Percentiles rank a stretch among this genome's conserved stretches.
Evolutionary conservation across 2,329 filamentous ascomycete species (phyloP).

Genomic region (Penicillium sp.): DNA sequence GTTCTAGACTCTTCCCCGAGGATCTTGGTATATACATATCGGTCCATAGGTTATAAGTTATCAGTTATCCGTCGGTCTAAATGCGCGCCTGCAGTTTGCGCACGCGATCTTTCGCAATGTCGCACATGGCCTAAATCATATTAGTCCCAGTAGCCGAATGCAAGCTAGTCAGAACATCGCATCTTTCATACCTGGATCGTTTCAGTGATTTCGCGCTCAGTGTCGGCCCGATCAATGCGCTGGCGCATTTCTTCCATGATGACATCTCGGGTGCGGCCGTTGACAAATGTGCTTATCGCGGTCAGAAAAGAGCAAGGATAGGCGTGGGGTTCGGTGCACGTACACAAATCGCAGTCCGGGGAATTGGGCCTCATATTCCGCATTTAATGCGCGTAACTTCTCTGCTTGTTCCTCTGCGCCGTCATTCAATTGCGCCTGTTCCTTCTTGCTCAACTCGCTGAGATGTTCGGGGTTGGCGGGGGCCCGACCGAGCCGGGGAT

Average conservation of each 20-base stretch:
- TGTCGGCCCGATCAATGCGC: conserved; percentile 68
- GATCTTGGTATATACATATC: neutral
- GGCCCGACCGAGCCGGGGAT: conserved; percentile 74
- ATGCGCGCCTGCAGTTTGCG: conserved; percentile 53
- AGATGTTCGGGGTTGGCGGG: conserved; percentile 54
- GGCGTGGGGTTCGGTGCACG: neutral
- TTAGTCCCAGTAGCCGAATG: conserved; percentile 1
- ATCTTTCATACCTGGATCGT: conserved; percentile 64
- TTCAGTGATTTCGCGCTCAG: conserved; percentile 65
- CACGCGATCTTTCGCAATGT: conserved; percentile 80
- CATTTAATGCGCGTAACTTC: conserved; percentile 65
- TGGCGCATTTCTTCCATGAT: conserved; percentile 80
- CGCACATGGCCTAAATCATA: conserved; percentile 72
- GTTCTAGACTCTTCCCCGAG: neutral
- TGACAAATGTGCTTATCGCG: conserved; percentile 71
- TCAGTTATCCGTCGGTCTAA: neutral
- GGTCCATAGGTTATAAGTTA: neutral
- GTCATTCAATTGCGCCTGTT: conserved; percentile 72
- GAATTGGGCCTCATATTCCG: conserved; percentile 75
- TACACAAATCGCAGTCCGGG: conserved; percentile 78
- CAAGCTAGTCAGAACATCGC: neutral
- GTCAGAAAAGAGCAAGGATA: conserved; percentile 6
- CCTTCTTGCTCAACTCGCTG: conserved; percentile 73
- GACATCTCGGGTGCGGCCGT: conserved; percentile 68
- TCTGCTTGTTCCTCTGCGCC: conserved; percentile 46